Evolutionary conservation across 2,329 filamentous ascomycete genomes (phyloP).

Genomic region (Conoideocrella luteorostrata): DNA sequence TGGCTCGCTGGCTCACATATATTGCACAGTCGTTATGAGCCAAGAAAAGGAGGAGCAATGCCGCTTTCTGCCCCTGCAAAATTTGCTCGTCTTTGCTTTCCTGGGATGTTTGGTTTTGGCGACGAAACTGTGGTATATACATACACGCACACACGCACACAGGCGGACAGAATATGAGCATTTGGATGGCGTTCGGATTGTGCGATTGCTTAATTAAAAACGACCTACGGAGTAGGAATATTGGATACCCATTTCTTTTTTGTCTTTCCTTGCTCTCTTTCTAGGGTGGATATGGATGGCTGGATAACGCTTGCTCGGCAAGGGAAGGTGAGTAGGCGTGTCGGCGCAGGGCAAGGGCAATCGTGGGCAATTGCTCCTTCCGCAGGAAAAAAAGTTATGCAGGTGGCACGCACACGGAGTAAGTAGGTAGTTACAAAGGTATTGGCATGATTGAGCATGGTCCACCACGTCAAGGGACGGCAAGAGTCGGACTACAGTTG

Average conservation of each 20-base stretch:
- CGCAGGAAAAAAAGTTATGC: too few species aligned
- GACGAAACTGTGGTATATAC: neutral
- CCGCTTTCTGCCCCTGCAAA: too few species aligned
- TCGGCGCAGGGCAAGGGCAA: neutral
- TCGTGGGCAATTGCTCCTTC: constrained; percentile 5
- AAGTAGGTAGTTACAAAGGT: too few species aligned
- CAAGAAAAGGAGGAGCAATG: neutral
- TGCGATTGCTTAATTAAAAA: neutral
- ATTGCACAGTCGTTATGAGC: constrained; percentile 13
- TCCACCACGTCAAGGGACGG: too few species aligned
- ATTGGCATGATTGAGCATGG: too few species aligned
- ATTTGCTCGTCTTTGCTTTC: too few species aligned
- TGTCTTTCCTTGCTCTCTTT: neutral
- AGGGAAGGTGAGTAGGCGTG: neutral
- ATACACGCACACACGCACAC: neutral
- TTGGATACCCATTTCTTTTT: neutral
- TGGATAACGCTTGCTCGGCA: neutral
- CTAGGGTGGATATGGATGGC: neutral
- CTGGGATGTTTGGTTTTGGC: neutral
- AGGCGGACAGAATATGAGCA: too few species aligned
- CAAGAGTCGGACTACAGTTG: too few species aligned
- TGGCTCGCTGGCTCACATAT: constrained; percentile 46
- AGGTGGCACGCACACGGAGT: too few species aligned
- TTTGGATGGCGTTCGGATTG: constrained; percentile 4
- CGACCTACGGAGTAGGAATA: too few species aligned